Percentiles rank a stretch among this genome's conserved stretches.
Conservation (phyloP, 352 stramenopile species). For the Phytophthora uliginosa region DNA sequence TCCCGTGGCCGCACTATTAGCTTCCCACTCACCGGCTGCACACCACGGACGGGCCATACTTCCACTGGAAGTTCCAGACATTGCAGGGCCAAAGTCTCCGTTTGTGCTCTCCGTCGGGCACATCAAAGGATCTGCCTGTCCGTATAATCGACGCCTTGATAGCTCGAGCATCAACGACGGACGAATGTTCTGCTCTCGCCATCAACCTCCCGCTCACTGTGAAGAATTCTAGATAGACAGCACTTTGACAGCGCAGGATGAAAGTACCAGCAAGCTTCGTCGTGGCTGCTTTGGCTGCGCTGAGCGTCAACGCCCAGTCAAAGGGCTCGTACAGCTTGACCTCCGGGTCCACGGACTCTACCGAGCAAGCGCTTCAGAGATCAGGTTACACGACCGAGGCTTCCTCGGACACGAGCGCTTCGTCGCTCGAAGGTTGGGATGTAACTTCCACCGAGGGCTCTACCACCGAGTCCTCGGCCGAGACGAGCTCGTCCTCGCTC, state of each 20-base stretch:
- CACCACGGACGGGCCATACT: conserved; percentile 19
- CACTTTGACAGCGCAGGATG: conserved; percentile 34
- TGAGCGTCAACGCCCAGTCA: conserved; percentile 18
- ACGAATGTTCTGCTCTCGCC: conserved; percentile 21
- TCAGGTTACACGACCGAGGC: conserved; percentile 15
- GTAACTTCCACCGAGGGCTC: conserved; percentile 4
- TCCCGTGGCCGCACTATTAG: conserved; percentile 14
- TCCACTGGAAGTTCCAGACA: too few relatives aligned
- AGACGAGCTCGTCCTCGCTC: conserved; percentile 11
- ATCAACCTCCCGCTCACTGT: conserved; percentile 23
- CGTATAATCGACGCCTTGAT: conserved; percentile 34
- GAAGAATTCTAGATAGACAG: conserved; percentile 32
- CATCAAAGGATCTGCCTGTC: conserved; percentile 35
- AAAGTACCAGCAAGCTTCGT: conserved; percentile 36
- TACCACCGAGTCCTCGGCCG: conserved; percentile 7
- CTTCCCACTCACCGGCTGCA: conserved; percentile 26
- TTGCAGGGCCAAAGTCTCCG: conserved; percentile 16
- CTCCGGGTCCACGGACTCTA: conserved; percentile 15
- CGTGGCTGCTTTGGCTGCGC: conserved; percentile 26
- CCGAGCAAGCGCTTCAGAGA: conserved; percentile 16
- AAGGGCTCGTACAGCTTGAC: conserved; percentile 4
- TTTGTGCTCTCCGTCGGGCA: conserved; percentile 25
- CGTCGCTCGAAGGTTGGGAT: conserved; percentile 13
- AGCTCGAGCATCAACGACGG: conserved; percentile 26
- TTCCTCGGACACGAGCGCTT: conserved; percentile 19